Evolutionary conservation across 2,329 filamentous ascomycete genomes (phyloP), one percentile per base, ranked within the genome.

Genomic region (Onygenales sp.): DNA sequence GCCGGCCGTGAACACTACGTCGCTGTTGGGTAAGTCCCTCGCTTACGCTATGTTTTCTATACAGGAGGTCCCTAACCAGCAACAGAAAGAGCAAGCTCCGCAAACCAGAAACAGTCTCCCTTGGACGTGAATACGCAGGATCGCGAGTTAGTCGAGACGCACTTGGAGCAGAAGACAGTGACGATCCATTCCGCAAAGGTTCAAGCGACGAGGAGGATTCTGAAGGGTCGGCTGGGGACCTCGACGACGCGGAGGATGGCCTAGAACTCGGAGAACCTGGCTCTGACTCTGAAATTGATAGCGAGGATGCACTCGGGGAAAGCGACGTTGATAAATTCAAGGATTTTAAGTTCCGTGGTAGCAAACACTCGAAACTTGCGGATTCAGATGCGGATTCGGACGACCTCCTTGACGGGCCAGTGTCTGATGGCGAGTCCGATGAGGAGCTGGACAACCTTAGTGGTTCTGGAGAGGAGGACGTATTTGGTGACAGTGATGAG

Each of bases 1-100:
- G 77, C 78, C 9, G 89, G 86, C 17, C 86, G 91, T 35, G 92
- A 95, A 63, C 92, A 97, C 67, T 97, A 97, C 66, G 80, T 87
- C 43, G 71, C 79, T 51, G 88, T 95, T 35, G 86, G 85, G 78
- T 86, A 73, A 53, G 75, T 8, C 43, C 7, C 21, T 35, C 3
- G 36, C 14, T 27, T 32, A 38, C 21, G 31, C 31, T n/a, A 33
- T 33, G 13, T 39, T 32, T 13, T 13, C 32, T 41, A 44, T 38
- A 39, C 11, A 13, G 33, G 5, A 39, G 13, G n/a, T 17, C 10
- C n/a, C 10, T 33, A 21, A 50, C 58, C 39, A 55, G 49, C 21
- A 53, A 57, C 56, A 85, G 84, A 17, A 93, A 91, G 76, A 93
- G 86, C 73, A 92, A 87, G 67, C 75, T 96, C 60, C 83, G 89